phyloP scores from a whole-genome alignment of 2,329 filamentous ascomycete species.

The Epichloe gansuensis region DNA sequence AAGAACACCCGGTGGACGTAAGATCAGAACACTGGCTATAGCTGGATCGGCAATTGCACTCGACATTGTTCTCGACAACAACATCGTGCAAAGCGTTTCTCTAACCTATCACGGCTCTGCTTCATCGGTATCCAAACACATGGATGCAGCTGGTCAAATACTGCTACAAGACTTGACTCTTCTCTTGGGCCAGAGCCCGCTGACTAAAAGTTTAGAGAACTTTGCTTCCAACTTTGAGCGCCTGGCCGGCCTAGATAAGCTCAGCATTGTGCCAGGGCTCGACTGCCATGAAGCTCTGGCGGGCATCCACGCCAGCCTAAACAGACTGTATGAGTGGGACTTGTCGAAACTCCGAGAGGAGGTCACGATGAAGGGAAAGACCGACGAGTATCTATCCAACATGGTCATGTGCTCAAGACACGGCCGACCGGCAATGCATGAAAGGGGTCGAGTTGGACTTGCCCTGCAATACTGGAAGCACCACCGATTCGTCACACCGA shows the following conservation, averaged over 20 bases:
- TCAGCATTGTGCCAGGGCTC: slow-evolving; percentile 54
- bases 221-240: slow-evolving; percentile 62
- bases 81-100: slow-evolving; percentile 48
- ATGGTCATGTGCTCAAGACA: slow-evolving; percentile 56
- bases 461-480: slow-evolving; percentile 69
- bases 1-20: slow-evolving; percentile 32
- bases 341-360: slow-evolving; percentile 42
- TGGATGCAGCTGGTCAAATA: slow-evolving; percentile 49
- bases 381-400: slow-evolving; percentile 37
- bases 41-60: slow-evolving; percentile 48
- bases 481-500: slow-evolving; percentile 32
- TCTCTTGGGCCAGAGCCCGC: slow-evolving; percentile 43
- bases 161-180: slow-evolving; percentile 52
- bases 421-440: slow-evolving; percentile 60
- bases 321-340: slow-evolving; percentile 60
- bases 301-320: slow-evolving; percentile 58
- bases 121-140: slow-evolving; percentile 45
- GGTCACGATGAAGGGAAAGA: slow-evolving; percentile 28
- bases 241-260: slow-evolving; percentile 55
- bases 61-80: slow-evolving; percentile 48
- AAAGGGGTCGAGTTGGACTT: slow-evolving; percentile 51
- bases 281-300: slow-evolving; percentile 68
- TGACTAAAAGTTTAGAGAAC: slow-evolving; percentile 56
- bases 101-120: slow-evolving; percentile 50
- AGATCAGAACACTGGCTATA: slow-evolving; percentile 44